These are phyloP conservation scores for Colletotrichum sp. DNA, from an alignment of 2,329 filamentous ascomycete genomes.

Conservation along the genomic window DNA sequence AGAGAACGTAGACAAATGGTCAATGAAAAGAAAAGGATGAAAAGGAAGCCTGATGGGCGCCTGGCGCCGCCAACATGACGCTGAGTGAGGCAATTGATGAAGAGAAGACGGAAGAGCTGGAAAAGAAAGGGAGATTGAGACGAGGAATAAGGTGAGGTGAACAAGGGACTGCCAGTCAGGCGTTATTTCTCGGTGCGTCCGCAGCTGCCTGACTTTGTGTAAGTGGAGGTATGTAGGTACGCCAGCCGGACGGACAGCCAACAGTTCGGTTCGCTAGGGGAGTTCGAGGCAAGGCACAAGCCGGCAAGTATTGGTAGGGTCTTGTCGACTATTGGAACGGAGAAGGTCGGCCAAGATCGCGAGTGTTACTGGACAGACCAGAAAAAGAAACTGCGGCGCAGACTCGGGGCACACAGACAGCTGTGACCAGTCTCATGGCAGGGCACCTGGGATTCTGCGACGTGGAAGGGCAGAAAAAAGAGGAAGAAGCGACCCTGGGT, in stretches of 20 bases:
- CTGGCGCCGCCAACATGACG: slow-evolving; percentile 14
- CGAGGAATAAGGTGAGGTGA: not conserved
- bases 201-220: not conserved
- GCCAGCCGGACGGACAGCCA: not conserved
- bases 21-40: not conserved
- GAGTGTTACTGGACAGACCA: not conserved
- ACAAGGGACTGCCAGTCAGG: not conserved
- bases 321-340: not conserved
- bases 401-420: slow-evolving; percentile 6
- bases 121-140: not conserved
- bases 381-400: not conserved
- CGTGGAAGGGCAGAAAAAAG: not conserved
- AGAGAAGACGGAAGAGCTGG: not conserved
- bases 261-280: not conserved
- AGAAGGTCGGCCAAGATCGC: not conserved
- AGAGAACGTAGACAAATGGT: not conserved
- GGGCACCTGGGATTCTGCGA: not conserved
- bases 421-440: slow-evolving; percentile 5
- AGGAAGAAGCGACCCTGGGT: not conserved
- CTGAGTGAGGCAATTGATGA: not conserved
- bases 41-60: not conserved
- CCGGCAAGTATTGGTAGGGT: not conserved
- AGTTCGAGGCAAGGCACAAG: not conserved
- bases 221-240: not conserved
- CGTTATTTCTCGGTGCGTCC: not conserved